Percentiles rank a stretch among this genome's conserved stretches.
Conservation (phyloP, 345 rosid genomes). For the Lagerstroemia speciosa region DNA sequence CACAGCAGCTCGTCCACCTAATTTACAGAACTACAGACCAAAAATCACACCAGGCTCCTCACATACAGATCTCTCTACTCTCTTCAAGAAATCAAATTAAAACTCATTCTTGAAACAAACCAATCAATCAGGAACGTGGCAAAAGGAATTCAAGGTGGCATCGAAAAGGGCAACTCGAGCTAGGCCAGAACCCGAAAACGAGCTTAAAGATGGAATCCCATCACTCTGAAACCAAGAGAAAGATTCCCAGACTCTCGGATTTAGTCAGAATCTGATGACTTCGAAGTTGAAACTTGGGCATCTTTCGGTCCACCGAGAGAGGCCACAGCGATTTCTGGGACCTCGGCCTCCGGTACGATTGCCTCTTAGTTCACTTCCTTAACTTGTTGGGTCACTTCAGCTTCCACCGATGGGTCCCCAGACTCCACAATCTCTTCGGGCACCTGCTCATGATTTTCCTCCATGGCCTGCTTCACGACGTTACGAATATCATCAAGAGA, state of each 20-base stretch:
- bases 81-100: conserved; percentile 39
- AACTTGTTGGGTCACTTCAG: conserved; percentile 18
- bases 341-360: conserved; percentile 1
- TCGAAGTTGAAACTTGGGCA: not conserved
- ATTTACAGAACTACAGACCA: too few species aligned
- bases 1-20: conserved; percentile 11
- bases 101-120: conserved; percentile 40
- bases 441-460: conserved; percentile 17
- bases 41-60: conserved; percentile 13
- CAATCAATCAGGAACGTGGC: conserved; percentile 11
- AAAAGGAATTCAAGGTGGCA: not conserved
- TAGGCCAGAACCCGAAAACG: conserved; percentile 8
- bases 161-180: conserved; percentile 6
- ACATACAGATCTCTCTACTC: conserved; percentile 19
- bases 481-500: conserved; percentile 10
- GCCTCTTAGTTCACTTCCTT: conserved; percentile 9
- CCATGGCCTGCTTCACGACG: conserved; percentile 27
- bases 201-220: conserved; percentile 11
- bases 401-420: conserved; percentile 12
- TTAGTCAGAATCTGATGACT: conserved; percentile 13
- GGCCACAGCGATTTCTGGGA: not conserved
- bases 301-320: not conserved
- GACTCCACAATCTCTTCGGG: conserved; percentile 10
- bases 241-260: conserved; percentile 5
- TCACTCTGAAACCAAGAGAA: conserved; percentile 11